Evolutionary conservation across 495 filamentous ascomycete genomes (phyloP), one percentile per base, ranked within the genome.

Genomic region (Bathelium albidoporum): DNA sequence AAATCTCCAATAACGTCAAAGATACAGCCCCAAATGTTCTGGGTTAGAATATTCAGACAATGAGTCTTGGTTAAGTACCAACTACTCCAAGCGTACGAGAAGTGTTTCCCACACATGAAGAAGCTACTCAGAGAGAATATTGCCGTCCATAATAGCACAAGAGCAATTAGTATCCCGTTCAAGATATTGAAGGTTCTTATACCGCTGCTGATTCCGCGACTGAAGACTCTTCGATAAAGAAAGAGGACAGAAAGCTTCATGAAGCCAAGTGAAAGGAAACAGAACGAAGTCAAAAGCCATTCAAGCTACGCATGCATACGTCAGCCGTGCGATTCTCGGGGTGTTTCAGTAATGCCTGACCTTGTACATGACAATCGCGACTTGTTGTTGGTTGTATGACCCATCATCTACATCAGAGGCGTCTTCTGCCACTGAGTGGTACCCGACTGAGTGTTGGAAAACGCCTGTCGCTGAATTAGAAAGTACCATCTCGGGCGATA

Each of bases 31-130:
- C 49, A 55, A 9, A 16, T 55, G 49, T 55, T 55, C 29, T 55
- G 49, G 20, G 5, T 3, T 9, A 55, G 16, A 28, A 55, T 55
- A 16, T 55, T 24, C 16, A 55, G 20, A 16, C 49, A 55, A 20
- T 55, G 20, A 11, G 49, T 55, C 49, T 55, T 2, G 22, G 29
- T 7, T 7, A 55, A 3, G 29, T 55, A 55, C 49, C 49, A 55
- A 29, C 29, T 16, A 24, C 49, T 55, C 49, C 49, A 55, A n/a
- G 29, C 29, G 16, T 55, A 55, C 49, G 49, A 55, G 24, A 55
- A 55, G 29, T 55, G 49, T 24, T 55, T 55, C 24, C 49, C 49
- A 24, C 49, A 55, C 49, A 55, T 55, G 49, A 55, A 55, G 49
- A 55, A 55, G 49, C 49, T 55, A 29, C 5, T 55, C 7, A 55